Evolutionary conservation across 176 grass and related monocot genomes (phyloP).

Genomic region (Avena eriantha): DNA sequence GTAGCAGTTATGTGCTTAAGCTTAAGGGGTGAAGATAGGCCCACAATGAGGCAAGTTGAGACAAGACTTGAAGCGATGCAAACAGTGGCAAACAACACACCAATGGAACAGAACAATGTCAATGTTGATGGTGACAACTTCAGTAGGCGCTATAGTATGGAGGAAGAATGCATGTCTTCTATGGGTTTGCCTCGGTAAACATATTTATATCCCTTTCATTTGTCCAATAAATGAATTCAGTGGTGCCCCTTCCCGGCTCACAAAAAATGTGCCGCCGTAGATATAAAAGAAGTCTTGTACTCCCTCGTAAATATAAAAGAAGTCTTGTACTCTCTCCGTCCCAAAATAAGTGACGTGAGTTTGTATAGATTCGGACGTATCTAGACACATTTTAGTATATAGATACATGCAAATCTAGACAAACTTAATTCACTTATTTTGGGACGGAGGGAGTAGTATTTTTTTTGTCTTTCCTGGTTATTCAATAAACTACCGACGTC

Average conservation of each 20-base stretch:
- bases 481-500: too few relatives aligned
- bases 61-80: slow-evolving; percentile 41
- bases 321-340: too few relatives aligned
- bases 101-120: neutral
- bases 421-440: too few relatives aligned
- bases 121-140: slow-evolving; percentile 5
- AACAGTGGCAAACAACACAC: neutral
- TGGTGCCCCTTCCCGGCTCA: neutral
- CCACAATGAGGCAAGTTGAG: slow-evolving; percentile 25
- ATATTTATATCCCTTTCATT: neutral
- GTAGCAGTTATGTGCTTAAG: slow-evolving; percentile 43
- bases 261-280: too few relatives aligned
- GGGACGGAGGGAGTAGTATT: too few relatives aligned
- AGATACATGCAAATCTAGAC: too few relatives aligned
- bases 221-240: neutral
- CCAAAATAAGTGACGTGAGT: too few relatives aligned
- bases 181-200: slow-evolving; percentile 31
- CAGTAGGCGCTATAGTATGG: slow-evolving; percentile 38
- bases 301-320: too few relatives aligned
- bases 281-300: too few relatives aligned
- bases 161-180: slow-evolving; percentile 40
- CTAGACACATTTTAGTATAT: too few relatives aligned
- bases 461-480: too few relatives aligned
- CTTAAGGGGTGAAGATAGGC: slow-evolving; percentile 24
- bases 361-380: too few relatives aligned